Conservation (phyloP, 805 yeast species). For the Metschnikowia matae region DNA sequence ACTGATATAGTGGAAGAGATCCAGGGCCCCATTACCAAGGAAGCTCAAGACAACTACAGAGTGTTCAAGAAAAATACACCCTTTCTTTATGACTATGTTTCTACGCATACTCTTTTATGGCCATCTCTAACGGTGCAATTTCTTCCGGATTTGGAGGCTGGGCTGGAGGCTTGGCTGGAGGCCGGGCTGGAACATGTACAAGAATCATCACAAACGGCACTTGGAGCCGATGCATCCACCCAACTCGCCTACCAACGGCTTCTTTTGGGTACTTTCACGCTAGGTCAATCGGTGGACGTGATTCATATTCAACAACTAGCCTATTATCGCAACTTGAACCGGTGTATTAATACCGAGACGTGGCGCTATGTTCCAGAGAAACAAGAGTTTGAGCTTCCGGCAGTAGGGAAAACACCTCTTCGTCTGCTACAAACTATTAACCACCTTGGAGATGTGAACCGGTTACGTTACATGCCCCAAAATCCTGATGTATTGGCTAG, state of each 20-base stretch:
- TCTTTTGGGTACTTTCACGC: conserved; percentile 18
- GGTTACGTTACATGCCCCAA: conserved; percentile 72
- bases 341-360: conserved; percentile 34
- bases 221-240: not conserved
- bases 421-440: conserved; percentile 53
- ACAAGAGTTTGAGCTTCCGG: conserved; percentile 36
- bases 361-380: conserved; percentile 36
- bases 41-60: conserved; percentile 40
- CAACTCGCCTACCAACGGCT: conserved; percentile 16
- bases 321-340: conserved; percentile 26
- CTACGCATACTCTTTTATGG: conserved; percentile 56
- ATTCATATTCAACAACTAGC: conserved; percentile 32
- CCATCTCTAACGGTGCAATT: conserved; percentile 60
- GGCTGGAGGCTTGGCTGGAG: conserved; percentile 14
- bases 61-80: conserved; percentile 63
- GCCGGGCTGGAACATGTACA: not conserved
- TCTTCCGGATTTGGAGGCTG: conserved; percentile 49
- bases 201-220: not conserved
- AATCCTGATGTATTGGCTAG: conserved; percentile 81
- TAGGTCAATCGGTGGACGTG: conserved; percentile 18
- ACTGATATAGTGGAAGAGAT: not conserved
- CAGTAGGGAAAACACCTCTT: conserved; percentile 26
- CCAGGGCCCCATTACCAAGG: conserved; percentile 23
- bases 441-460: conserved; percentile 70
- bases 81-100: conserved; percentile 49